Percentiles rank a stretch among this genome's conserved stretches.
Evolutionary conservation across 2,329 filamentous ascomycete species (phyloP).

Genomic region (Cercospora brassicicola): DNA sequence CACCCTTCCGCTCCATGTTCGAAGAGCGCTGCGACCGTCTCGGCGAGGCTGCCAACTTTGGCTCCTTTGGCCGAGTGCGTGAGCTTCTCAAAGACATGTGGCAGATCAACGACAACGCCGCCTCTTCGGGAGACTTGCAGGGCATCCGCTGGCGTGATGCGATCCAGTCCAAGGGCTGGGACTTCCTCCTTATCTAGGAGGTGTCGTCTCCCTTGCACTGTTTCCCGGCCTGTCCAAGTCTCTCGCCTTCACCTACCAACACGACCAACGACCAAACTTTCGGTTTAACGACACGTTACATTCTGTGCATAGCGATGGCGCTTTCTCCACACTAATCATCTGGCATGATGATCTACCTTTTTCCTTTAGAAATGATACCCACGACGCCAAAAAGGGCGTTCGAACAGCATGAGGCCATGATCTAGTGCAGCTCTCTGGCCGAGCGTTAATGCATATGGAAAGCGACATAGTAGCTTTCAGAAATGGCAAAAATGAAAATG

Average conservation of each 20-base stretch:
- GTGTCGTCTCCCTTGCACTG: conserved; percentile 14
- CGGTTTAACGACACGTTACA: conserved; percentile 13
- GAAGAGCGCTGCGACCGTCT: conserved; percentile 71
- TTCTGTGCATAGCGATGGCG: conserved; percentile 38
- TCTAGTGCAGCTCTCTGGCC: conserved; percentile 40
- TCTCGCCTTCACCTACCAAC: conserved; percentile 12
- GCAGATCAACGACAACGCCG: conserved; percentile 67
- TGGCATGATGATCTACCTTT: conserved; percentile 18
- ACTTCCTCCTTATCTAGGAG: conserved; percentile 78
- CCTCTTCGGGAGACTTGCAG: conserved; percentile 52
- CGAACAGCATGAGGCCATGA: conserved; percentile 26
- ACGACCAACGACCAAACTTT: conserved; percentile 10
- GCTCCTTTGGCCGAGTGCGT: conserved; percentile 81
- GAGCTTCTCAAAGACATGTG: conserved; percentile 81
- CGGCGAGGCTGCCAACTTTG: conserved; percentile 73
- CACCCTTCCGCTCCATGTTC: conserved; percentile 75
- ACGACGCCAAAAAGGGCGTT: conserved; percentile 18
- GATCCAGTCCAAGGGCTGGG: conserved; percentile 89
- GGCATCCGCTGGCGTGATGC: conserved; percentile 92
- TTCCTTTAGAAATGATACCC: conserved; percentile 30
- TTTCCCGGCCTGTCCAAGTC: conserved; percentile 33
- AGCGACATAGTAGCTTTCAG: conserved; percentile 1
- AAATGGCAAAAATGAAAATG: conserved; percentile 15
- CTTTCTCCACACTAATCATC: conserved; percentile 19
- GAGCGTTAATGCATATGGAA: conserved; percentile 19